phyloP scores from a whole-genome alignment of 805 yeast genomes.

The Barnettozyma siamensis region DNA sequence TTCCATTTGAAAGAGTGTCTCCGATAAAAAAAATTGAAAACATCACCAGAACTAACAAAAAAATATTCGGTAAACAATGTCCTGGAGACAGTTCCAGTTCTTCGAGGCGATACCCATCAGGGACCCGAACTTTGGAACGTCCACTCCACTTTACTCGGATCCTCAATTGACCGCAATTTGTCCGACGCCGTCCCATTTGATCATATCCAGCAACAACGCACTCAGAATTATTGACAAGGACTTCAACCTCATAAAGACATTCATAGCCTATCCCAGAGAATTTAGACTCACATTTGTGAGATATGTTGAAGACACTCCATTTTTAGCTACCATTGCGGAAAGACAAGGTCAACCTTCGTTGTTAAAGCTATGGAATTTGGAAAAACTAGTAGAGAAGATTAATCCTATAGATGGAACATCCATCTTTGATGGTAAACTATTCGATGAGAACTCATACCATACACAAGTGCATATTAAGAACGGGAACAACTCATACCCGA shows the following conservation, averaged over 20 bases:
- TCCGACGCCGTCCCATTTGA: constrained; percentile 50
- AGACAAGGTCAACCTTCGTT: constrained; percentile 63
- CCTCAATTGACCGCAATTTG: constrained; percentile 61
- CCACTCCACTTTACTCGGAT: constrained; percentile 71
- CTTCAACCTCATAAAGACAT: constrained; percentile 42
- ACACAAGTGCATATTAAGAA: constrained; percentile 59
- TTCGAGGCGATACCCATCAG: constrained; percentile 77
- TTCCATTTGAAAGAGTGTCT: too few species aligned
- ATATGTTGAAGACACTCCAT: constrained; percentile 41
- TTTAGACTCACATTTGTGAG: constrained; percentile 56
- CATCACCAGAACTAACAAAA: too few species aligned
- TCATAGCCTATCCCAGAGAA: constrained; percentile 59
- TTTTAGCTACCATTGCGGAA: constrained; percentile 70
- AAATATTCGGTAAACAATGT: too few species aligned
- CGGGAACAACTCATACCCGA: constrained; percentile 73
- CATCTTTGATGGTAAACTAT: constrained; percentile 13
- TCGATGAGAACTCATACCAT: constrained; percentile 42
- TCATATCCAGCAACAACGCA: constrained; percentile 51
- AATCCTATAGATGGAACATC: background rate
- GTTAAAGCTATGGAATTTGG: constrained; percentile 69
- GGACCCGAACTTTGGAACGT: constrained; percentile 69
- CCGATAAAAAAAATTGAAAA: too few species aligned
- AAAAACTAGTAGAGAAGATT: constrained; percentile 34
- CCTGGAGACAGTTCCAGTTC: constrained; percentile 82
- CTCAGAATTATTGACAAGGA: constrained; percentile 53